Conservation (phyloP, 2,329 filamentous ascomycete species). For the Verticillium alfalfae region DNA sequence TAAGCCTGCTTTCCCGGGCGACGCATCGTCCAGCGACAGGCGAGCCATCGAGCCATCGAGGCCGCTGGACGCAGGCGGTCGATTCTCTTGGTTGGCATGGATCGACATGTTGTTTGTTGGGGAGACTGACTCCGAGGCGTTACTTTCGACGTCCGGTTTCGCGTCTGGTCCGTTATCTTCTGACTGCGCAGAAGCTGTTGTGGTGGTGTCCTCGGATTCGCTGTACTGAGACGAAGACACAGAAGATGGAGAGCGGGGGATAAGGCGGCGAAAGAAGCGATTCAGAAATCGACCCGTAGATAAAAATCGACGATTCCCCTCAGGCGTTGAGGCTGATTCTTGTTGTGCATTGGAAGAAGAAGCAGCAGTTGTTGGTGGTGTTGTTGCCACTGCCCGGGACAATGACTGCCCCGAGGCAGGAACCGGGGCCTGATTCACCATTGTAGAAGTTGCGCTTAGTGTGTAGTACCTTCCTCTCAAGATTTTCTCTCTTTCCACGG, state of each 20-base stretch:
- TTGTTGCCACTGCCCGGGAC: neutral
- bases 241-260: constrained; percentile 4
- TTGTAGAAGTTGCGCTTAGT: neutral
- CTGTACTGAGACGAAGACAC: neutral
- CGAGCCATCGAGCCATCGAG: constrained; percentile 12
- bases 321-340: neutral
- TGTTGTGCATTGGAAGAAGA: neutral
- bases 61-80: constrained; percentile 8
- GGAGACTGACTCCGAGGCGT: constrained; percentile 13
- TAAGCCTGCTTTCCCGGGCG: neutral
- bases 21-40: constrained; percentile 11
- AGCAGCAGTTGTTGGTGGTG: neutral
- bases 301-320: constrained; percentile 6
- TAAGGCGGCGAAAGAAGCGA: constrained; percentile 9
- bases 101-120: neutral
- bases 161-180: constrained; percentile 3
- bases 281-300: constrained; percentile 9
- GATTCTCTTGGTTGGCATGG: constrained; percentile 23
- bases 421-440: neutral
- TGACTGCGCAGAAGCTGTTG: constrained; percentile 2
- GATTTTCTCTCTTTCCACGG: neutral
- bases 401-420: neutral
- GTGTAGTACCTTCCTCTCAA: neutral
- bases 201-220: neutral
- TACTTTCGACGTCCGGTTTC: neutral